Evolutionary conservation across 768 basidiomycete genomes (phyloP), one percentile per base, ranked within the genome.

Genomic region (Amanita rimosa): DNA sequence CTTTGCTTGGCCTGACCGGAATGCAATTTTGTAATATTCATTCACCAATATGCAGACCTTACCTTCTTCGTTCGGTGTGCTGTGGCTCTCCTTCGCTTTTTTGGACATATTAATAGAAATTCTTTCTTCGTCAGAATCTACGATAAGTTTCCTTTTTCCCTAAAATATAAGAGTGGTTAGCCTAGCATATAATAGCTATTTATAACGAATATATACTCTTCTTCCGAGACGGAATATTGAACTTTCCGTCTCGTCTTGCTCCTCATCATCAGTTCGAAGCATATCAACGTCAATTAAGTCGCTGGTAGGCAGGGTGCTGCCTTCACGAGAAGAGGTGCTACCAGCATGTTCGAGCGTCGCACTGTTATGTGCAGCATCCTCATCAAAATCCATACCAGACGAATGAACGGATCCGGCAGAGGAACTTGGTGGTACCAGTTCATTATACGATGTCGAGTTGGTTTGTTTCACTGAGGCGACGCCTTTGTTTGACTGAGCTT

Each of bases 231-330:
- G 22, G 26, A 21, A 17, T 50, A 56, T 46, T 52, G 36, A 29
- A 52, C 53, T 55, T 53, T 41, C 45, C 13, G 22, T 56, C 29
- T 57, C 56, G 36, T 55, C 55, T 42, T 58, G 55, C 16, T 61
- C 58, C 21, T 68, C 64, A 17, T 73, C 75, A 10, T 70, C 75
- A 27, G 72, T 74, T 6, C 70, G 71, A 43, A 79, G 53, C 78
- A 86, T 81, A 58, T 88, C 85, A 8, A 89, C 73, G 54, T 90
- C 85, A 49, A 88, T 75, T 24, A 76, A 70, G 53, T 89, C 85
- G 54, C 85, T 89, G 2, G 85, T 85, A 0, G 85, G 85, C 22
- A 87, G 86, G 2, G 84, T 85, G 53, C 71, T 82, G 44, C 68
- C 44, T 27, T 46, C 70, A 16, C 65, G 67, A 19, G 76, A 76